Evolutionary conservation across 1,284 basidiomycete genomes (phyloP), one percentile per base, ranked within the genome.

Genomic region (Cryptococcus sp.): DNA sequence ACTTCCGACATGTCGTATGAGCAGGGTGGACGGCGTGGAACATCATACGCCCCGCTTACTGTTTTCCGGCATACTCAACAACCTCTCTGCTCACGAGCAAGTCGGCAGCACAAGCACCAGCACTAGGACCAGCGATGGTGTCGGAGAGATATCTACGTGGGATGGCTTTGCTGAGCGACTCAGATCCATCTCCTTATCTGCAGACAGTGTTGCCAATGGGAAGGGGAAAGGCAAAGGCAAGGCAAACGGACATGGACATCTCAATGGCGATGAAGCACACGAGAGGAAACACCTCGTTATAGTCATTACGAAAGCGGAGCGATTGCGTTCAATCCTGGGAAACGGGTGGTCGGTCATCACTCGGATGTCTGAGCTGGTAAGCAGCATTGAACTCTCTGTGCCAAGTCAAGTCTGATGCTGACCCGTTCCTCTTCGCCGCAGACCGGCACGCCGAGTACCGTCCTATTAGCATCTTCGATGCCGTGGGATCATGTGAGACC

Each of bases 401-500:
- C 15, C n/a, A 50, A n/a, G 13, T 47, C 47, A 31, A 38, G 17
- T 8, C 19, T 39, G 16, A 23, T 35, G 10, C 7, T 35, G 31
- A 8, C 4, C 10, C 8, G 13, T 35, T 35, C 31, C 4, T 35
- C 2, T 50, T 65, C 47, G 47, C n/a, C 4, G n/a, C 20, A 73
- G 71, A 59, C 81, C 8, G 80, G 76, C 25, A 66, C 81, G 10
- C 80, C 81, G 2, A 67, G 84, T 20, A 84, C 83, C 1, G 84
- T 88, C 0, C 80, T 93, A 3, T 82, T 92, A 53, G 73, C 88
- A 27, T 90, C 89, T 1, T 81, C 85, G 47, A 80, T 84, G 7
- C 82, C 83, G 17, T 93, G 91, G 90, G 86, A 89, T 62, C 84
- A 88, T 62, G 82, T 91, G 19, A 83, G 86, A 10, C 89, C 90